Evolutionary conservation across 169 alveolate species (phyloP), one percentile per base, ranked within the genome.

Genomic region (Cryptosporidium ubiquitum): DNA sequence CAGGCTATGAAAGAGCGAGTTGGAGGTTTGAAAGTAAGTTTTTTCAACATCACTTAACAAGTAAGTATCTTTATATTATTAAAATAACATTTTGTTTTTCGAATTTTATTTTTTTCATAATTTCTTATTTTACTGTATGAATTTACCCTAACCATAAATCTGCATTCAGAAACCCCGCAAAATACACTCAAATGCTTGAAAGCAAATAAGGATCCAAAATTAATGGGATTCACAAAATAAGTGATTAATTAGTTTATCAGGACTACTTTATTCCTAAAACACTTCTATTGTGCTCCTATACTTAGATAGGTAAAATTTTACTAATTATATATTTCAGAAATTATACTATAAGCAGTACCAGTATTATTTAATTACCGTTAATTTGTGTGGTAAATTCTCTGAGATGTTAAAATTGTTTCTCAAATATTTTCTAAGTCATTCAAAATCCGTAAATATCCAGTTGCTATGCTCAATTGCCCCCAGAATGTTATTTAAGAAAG

Each of bases 1-100:
- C 75, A 79, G 33, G 89, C 89, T 64, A 79, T 40, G 42, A 60
- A 79, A 7, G 74, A 57, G 12, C 60, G 33, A 26, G 68, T 29
- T 23, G 89, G 89, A 60, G 69, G 70, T 42, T 39, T 58, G 47
- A 64, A 35, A 29, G 40, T 79, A 44, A 61, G 74, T 20, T 61
- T 79, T 44, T 61, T 49, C 31, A 64, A 61, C 75, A 79, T 58
- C 47, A 61, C 31, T 64, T 26, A 35, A 29, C 44, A 31, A n/a
- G 7, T 12, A 23, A 7, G 10, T 39, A 9, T 29, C 66, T 20
- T 31, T 29, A 68, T 33, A 14, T 29, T 42, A 23, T 23, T 9
- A 55, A 55, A 55, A 55, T 55, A 7, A 10, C 66, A 55, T 55
- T 26, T n/a, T 55, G 16, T 14, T 23, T 9, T 33, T 5, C 37